Percentiles rank a stretch among this genome's conserved stretches.
Evolutionary conservation across 495 filamentous ascomycete species (phyloP).

Genomic region (Penicillium diatomitis): DNA sequence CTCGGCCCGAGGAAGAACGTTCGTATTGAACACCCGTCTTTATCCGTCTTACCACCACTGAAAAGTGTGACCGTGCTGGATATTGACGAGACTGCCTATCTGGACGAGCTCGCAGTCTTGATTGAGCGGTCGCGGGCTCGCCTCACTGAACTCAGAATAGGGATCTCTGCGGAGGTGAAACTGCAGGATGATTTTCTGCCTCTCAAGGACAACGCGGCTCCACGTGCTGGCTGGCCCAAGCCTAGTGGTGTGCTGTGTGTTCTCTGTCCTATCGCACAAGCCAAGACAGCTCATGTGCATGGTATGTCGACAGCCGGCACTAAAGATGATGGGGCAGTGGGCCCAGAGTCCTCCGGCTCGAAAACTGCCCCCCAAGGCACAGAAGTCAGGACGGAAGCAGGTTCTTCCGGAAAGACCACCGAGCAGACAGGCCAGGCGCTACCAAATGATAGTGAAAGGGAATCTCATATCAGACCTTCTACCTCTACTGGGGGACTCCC

Average conservation of each 20-base stretch:
- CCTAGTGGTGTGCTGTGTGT: slow-evolving; percentile 55
- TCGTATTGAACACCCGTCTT: slow-evolving; percentile 72
- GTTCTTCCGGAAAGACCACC: too few relatives aligned
- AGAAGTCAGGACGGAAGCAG: too few relatives aligned
- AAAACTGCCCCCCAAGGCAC: too few relatives aligned
- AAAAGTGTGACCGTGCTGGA: slow-evolving; percentile 77
- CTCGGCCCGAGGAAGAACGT: slow-evolving; percentile 28
- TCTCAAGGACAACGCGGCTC: slow-evolving; percentile 21
- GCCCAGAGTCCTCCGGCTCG: too few relatives aligned
- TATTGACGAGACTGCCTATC: slow-evolving; percentile 78
- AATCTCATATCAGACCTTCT: too few relatives aligned
- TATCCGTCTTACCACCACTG: slow-evolving; percentile 75
- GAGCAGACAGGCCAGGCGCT: too few relatives aligned
- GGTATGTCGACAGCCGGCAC: too few relatives aligned
- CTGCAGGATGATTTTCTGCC: slow-evolving; percentile 45
- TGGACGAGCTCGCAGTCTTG: slow-evolving; percentile 81
- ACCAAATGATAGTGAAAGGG: too few relatives aligned
- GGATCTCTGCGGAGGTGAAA: slow-evolving; percentile 56
- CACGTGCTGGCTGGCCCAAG: slow-evolving; percentile 20
- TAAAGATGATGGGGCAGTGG: too few relatives aligned
- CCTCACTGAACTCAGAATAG: slow-evolving; percentile 70
- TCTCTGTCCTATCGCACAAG: too few relatives aligned
- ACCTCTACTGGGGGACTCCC: too few relatives aligned
- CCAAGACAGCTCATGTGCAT: too few relatives aligned
- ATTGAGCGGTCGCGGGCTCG: slow-evolving; percentile 61